Percentiles rank a stretch among this genome's conserved stretches.
Conservation (phyloP, 345 rosid species). For the Populus davidiana region DNA sequence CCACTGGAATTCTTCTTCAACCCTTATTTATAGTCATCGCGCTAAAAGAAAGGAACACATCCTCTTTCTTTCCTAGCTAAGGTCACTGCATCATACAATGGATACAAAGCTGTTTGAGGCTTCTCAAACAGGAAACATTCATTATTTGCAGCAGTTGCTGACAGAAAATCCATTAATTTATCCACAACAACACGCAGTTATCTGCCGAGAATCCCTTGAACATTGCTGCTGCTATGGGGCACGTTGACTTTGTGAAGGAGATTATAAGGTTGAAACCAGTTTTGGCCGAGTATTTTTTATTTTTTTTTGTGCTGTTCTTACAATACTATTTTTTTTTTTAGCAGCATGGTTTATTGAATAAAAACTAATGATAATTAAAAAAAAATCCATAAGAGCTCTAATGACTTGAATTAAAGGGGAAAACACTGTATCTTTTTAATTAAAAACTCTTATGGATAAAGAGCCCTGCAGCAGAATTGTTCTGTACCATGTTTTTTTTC, state of each 20-base stretch:
- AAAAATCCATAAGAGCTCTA: no score
- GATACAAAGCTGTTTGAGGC: slow-evolving; percentile 20
- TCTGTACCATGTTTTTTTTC: no score
- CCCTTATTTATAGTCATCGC: neutral
- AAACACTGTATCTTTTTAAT: no score
- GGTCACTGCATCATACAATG: slow-evolving; percentile 5
- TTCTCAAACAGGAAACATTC: slow-evolving; percentile 20
- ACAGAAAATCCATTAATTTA: slow-evolving; percentile 21
- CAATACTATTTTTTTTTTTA: no score
- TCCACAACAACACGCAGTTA: slow-evolving; percentile 5
- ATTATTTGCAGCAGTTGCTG: slow-evolving; percentile 17
- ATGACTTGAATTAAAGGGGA: no score
- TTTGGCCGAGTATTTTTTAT: no score
- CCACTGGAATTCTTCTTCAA: neutral
- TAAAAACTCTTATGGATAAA: no score
- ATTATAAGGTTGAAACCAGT: slow-evolving; percentile 8
- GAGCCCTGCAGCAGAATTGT: no score
- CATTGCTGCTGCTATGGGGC: slow-evolving; percentile 18
- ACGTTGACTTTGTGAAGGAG: slow-evolving; percentile 6
- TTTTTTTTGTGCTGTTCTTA: no score
- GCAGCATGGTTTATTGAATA: no score
- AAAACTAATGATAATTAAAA: no score
- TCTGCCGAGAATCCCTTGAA: slow-evolving; percentile 26
- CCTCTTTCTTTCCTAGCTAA: neutral
- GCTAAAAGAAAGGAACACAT: no score